These are phyloP conservation scores for Hypoxylon fragiforme DNA, from an alignment of 495 filamentous ascomycete genomes.

Conservation along the genomic window DNA sequence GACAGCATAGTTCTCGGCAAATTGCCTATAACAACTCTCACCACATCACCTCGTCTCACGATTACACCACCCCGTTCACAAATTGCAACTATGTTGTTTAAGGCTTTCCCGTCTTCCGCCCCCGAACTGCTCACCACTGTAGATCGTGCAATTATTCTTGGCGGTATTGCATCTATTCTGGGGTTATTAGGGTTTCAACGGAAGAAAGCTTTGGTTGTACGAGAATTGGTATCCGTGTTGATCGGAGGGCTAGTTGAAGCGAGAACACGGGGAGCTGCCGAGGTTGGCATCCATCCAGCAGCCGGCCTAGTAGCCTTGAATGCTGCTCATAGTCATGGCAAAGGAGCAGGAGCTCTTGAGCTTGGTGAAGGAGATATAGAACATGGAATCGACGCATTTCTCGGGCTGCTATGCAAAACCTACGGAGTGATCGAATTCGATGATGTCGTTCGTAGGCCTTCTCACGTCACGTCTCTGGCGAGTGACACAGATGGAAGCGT, in stretches of 20 bases:
- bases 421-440: slow-evolving; percentile 54
- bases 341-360: slow-evolving; percentile 67
- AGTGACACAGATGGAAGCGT: slow-evolving; percentile 54
- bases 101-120: slow-evolving; percentile 67
- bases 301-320: slow-evolving; percentile 73
- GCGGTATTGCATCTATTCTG: slow-evolving; percentile 82
- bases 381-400: slow-evolving; percentile 62
- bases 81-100: slow-evolving; percentile 69
- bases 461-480: slow-evolving; percentile 11
- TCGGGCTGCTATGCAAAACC: slow-evolving; percentile 50
- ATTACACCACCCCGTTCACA: slow-evolving; percentile 63
- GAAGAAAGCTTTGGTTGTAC: slow-evolving; percentile 84
- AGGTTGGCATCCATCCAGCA: slow-evolving; percentile 92
- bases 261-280: slow-evolving; percentile 86
- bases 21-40: slow-evolving; percentile 39
- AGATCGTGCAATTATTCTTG: slow-evolving; percentile 75
- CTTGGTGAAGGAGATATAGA: slow-evolving; percentile 76
- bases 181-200: slow-evolving; percentile 74
- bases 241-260: slow-evolving; percentile 89
- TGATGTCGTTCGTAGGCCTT: slow-evolving; percentile 9
- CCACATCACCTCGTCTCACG: slow-evolving; percentile 49
- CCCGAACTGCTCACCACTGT: slow-evolving; percentile 65
- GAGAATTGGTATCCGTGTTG: slow-evolving; percentile 79
- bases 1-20: slow-evolving; percentile 62
- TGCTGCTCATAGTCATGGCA: slow-evolving; percentile 45